Evolutionary conservation across 768 basidiomycete genomes (phyloP).

Genomic region (Kwoniella sp.): DNA sequence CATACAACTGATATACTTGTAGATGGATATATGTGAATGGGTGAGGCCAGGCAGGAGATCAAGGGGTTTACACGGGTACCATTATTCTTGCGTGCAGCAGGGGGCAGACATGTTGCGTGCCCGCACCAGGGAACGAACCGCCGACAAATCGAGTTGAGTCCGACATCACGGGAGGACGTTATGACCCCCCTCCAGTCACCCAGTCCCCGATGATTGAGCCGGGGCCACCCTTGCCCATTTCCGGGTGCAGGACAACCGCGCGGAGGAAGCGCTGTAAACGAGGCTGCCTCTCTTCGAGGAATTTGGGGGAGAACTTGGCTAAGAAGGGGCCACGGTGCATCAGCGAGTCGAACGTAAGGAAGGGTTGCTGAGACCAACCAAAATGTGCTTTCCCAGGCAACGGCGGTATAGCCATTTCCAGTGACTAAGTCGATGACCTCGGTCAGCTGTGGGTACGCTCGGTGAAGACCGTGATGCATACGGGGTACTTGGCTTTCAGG

Average conservation of each 20-base stretch:
- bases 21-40: too few relatives aligned
- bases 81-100: too few relatives aligned
- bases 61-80: too few relatives aligned
- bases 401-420: slow-evolving; percentile 31
- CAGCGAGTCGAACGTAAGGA: neutral
- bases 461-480: slow-evolving; percentile 1
- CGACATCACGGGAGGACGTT: too few relatives aligned
- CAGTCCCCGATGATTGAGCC: slow-evolving; percentile 24
- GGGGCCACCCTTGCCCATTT: slow-evolving; percentile 38
- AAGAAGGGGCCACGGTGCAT: neutral
- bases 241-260: slow-evolving; percentile 46
- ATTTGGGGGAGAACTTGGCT: slow-evolving; percentile 45
- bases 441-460: neutral
- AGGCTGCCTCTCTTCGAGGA: slow-evolving; percentile 39
- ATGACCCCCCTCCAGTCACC: slow-evolving; percentile 22
- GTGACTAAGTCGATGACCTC: slow-evolving; percentile 9
- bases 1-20: too few relatives aligned
- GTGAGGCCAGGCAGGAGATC: too few relatives aligned
- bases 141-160: too few relatives aligned
- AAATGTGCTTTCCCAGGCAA: slow-evolving; percentile 46
- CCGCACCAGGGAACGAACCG: too few relatives aligned
- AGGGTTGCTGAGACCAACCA: slow-evolving; percentile 18
- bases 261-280: slow-evolving; percentile 44
- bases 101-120: too few relatives aligned
- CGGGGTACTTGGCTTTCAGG: slow-evolving; percentile 32